Evolutionary conservation across 805 yeast genomes (phyloP).

Genomic region (Barnettozyma sucrosica): DNA sequence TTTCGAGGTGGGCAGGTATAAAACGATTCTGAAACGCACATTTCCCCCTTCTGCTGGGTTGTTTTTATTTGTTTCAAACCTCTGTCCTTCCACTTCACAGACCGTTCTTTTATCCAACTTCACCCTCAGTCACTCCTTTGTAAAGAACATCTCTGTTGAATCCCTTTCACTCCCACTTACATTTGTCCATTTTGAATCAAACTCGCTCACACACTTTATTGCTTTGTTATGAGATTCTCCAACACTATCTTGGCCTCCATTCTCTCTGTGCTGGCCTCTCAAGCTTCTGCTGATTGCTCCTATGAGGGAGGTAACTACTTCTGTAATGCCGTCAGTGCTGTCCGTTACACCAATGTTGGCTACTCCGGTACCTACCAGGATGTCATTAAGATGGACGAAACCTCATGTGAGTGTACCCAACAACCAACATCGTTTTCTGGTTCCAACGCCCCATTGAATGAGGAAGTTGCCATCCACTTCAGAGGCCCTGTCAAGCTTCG

Average conservation of each 20-base stretch:
- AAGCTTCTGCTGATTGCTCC: conserved; percentile 33
- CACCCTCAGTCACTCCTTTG: conserved; percentile 12
- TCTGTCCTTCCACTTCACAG: neutral
- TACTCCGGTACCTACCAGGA: conserved; percentile 78
- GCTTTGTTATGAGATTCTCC: conserved; percentile 20
- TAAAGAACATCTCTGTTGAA: conserved; percentile 2
- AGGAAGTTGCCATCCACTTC: conserved; percentile 83
- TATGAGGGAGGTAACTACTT: conserved; percentile 72
- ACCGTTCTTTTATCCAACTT: conserved; percentile 3
- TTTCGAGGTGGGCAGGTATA: conserved; percentile 1
- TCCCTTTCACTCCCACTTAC: neutral
- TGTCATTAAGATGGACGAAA: conserved; percentile 72
- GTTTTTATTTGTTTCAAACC: neutral
- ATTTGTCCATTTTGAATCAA: neutral
- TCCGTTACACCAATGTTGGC: conserved; percentile 69
- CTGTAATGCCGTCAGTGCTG: conserved; percentile 66
- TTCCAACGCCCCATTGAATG: conserved; percentile 70
- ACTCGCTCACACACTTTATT: neutral
- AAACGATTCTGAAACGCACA: conserved; percentile 10
- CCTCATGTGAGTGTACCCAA: conserved; percentile 66
- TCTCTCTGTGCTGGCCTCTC: conserved; percentile 16
- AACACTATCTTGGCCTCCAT: conserved; percentile 20
- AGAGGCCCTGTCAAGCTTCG: conserved; percentile 80
- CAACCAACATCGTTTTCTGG: conserved; percentile 57
- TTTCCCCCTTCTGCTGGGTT: neutral